Base-by-base conservation (phyloP, 1,284 basidiomycete species). In the Bondarzewia mesenterica region DNA sequence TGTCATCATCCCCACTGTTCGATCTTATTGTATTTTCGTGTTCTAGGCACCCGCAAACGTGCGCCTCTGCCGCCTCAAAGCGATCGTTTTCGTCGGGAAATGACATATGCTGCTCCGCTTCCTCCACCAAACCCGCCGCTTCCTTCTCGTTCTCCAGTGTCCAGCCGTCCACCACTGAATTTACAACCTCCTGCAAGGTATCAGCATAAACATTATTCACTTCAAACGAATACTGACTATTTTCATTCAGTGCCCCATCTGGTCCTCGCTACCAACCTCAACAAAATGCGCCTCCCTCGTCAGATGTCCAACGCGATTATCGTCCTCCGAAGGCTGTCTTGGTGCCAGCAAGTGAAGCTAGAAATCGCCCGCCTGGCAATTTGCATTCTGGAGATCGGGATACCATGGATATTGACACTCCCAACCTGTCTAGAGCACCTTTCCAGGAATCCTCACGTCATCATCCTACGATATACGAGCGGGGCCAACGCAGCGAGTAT, bases 1-100 rank as follows among this genome's bases (percentile, higher is more conserved):
- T 49, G 44, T 39, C 29, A 36, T 50, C 39, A 46, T 51, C 40
- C 48, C 39, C 44, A 49, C 20, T 37, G 22, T 25, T 47, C 39
- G 26, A 18, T 29, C 26, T 21, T n/a, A 42, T n/a, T 35, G 41
- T 20, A 8, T 46, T 41, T 20, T 48, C 37, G 26, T 36, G 42
- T 48, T 42, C 44, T 47, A 58, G 57, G 57, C 52, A 47, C 50
- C 45, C 59, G 62, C 46, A 67, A 59, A 52, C 58, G 69, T 47
- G 46, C 52, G 0, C 68, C 69, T 7, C 50, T 72, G 6, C 68
- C 63, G 49, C 54, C 67, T 5, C 71, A 74, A 57, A 63, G 62
- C 14, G 57, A 61, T 26, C 57, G 52, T 0, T 74, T 62, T 50
- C 60, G 60, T n/a, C n/a, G n/a, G 14, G 65, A 66, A 41, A 57